Conservation (phyloP, 164 flowering plant genomes). For the Annona cherimola region DNA sequence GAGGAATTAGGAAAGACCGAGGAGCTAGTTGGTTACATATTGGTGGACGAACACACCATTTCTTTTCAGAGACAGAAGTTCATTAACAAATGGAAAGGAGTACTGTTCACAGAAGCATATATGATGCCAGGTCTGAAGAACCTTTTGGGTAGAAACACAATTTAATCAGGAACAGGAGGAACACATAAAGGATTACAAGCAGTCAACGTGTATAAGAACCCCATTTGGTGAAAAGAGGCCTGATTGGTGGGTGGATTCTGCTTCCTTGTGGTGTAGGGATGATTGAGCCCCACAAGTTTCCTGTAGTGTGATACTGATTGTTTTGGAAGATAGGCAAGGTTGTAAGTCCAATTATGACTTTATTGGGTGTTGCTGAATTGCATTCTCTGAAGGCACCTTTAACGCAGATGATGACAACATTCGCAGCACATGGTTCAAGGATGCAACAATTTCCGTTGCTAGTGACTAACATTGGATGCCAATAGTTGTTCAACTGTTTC, state of each 20-base stretch:
- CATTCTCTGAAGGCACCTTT: not conserved
- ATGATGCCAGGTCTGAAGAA: not conserved
- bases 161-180: not conserved
- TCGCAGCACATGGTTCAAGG: too few species aligned
- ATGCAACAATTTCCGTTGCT: not conserved
- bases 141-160: not conserved
- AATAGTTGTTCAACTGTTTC: not conserved
- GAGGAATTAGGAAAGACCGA: slow-evolving; percentile 11
- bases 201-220: not conserved
- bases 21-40: slow-evolving; percentile 20
- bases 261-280: not conserved
- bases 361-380: not conserved
- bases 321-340: too few species aligned
- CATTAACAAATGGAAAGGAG: not conserved
- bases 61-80: slow-evolving; percentile 19
- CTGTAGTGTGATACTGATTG: too few species aligned
- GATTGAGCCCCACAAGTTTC: not conserved
- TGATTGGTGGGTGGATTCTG: not conserved
- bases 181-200: not conserved
- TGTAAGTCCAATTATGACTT: not conserved
- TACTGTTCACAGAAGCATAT: not conserved
- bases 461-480: not conserved
- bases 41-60: slow-evolving; percentile 17
- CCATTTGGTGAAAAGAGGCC: not conserved
- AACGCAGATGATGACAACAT: too few species aligned